These are phyloP conservation scores for Aspergillus persii DNA, from an alignment of 2,329 filamentous ascomycete genomes.

Conservation along the genomic window DNA sequence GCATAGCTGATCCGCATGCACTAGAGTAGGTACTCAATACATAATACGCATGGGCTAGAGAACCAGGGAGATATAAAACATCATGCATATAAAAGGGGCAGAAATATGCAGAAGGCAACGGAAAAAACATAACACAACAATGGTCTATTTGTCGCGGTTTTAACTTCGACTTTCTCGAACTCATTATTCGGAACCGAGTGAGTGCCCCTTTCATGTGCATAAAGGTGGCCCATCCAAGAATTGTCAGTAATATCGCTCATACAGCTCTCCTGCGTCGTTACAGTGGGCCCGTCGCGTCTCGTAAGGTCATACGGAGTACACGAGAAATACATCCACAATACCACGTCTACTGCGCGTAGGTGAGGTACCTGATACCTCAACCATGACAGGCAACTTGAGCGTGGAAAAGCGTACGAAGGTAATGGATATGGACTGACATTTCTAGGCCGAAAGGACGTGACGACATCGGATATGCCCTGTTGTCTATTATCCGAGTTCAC, in stretches of 20 bases:
- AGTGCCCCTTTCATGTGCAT: constrained; percentile 19
- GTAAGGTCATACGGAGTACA: constrained; percentile 3
- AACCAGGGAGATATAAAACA: background rate
- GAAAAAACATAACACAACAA: background rate
- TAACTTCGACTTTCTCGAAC: background rate
- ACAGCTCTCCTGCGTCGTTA: constrained; percentile 13
- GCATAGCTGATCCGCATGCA: background rate
- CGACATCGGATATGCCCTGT: background rate
- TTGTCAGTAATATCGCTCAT: constrained; percentile 6
- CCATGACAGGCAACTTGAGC: background rate
- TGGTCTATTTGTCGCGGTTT: background rate
- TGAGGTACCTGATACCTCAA: background rate
- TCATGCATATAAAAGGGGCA: background rate
- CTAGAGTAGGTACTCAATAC: background rate
- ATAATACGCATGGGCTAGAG: background rate
- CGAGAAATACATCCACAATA: background rate
- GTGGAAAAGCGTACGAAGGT: background rate
- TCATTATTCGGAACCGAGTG: background rate
- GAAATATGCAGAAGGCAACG: background rate
- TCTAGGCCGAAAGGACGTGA: too few relatives aligned
- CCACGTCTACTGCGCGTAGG: background rate
- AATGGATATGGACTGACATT: too few relatives aligned
- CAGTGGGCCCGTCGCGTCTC: constrained; percentile 6
- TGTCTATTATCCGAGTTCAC: background rate
- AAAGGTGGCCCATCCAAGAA: constrained; percentile 4